Evolutionary conservation across 2,329 filamentous ascomycete species (phyloP).

Genomic region (Exserohilum turcica): DNA sequence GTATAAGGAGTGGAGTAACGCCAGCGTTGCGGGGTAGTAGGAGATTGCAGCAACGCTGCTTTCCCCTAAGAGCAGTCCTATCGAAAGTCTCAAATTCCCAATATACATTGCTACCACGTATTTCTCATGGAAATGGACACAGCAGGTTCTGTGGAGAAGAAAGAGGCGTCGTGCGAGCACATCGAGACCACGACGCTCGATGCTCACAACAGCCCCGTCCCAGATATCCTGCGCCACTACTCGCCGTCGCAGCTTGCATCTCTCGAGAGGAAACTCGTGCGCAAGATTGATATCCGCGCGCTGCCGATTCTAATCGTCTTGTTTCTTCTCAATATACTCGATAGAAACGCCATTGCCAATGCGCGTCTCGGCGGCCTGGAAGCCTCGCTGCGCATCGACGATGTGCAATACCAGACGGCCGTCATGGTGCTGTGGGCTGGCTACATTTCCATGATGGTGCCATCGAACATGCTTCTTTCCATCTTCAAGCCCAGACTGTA

Average conservation of each 20-base stretch:
- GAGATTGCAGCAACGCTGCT: too few relatives aligned
- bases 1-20: too few relatives aligned
- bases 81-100: too few relatives aligned
- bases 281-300: constrained; percentile 37
- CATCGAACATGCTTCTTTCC: constrained; percentile 64
- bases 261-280: constrained; percentile 37
- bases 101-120: not conserved
- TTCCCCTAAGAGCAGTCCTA: too few relatives aligned
- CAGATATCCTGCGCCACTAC: constrained; percentile 18
- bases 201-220: constrained; percentile 9
- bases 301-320: constrained; percentile 38
- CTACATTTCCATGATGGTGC: constrained; percentile 66
- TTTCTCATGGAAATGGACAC: not conserved
- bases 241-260: constrained; percentile 18
- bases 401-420: constrained; percentile 32
- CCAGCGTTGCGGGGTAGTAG: too few relatives aligned
- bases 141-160: constrained; percentile 1
- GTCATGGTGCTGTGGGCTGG: constrained; percentile 61
- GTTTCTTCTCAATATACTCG: constrained; percentile 39
- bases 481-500: constrained; percentile 60
- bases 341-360: constrained; percentile 39
- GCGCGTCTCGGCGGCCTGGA: constrained; percentile 35
- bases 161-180: constrained; percentile 9
- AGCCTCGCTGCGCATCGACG: not conserved
- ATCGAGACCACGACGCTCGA: constrained; percentile 10